These are phyloP conservation scores for Sporothrix mexicana DNA, from an alignment of 2,329 filamentous ascomycete species.

Conservation along the genomic window DNA sequence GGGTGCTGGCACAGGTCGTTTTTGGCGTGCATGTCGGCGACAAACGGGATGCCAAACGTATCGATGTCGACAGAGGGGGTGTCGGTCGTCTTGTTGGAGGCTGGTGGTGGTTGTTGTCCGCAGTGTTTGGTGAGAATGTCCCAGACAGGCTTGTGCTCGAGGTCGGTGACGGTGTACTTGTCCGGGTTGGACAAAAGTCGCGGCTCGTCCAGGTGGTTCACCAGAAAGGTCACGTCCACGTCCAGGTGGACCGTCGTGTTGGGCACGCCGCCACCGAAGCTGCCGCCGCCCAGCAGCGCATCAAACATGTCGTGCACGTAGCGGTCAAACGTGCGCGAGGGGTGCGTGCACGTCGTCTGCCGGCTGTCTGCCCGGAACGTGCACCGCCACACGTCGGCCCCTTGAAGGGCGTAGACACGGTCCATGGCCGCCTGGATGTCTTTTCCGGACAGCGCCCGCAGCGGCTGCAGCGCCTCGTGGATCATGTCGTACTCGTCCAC, in stretches of 20 bases:
- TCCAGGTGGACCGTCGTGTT: slow-evolving; percentile 30
- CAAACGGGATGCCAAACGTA: slow-evolving; percentile 47
- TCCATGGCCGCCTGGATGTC: slow-evolving; percentile 25
- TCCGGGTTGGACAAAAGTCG: slow-evolving; percentile 43
- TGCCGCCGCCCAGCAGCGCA: slow-evolving; percentile 39
- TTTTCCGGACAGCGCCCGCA: slow-evolving; percentile 22
- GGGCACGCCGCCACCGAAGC: slow-evolving; percentile 33
- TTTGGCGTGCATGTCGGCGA: slow-evolving; percentile 41
- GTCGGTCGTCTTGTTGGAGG: neutral
- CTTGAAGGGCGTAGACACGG: neutral
- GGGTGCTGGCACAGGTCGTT: slow-evolving; percentile 54
- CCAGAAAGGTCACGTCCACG: slow-evolving; percentile 48
- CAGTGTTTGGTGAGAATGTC: slow-evolving; percentile 4
- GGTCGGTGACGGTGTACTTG: slow-evolving; percentile 16
- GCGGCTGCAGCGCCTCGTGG: neutral
- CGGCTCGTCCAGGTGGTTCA: slow-evolving; percentile 58
- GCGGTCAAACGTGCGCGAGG: slow-evolving; percentile 44
- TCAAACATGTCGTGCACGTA: slow-evolving; percentile 45
- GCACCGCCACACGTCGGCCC: slow-evolving; percentile 30
- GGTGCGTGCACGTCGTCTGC: slow-evolving; percentile 46
- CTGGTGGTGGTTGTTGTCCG: neutral
- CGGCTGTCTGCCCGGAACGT: slow-evolving; percentile 32
- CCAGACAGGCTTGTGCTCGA: slow-evolving; percentile 7
- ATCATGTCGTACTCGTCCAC: slow-evolving; percentile 36
- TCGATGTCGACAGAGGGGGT: slow-evolving; percentile 34